Evolutionary conservation across 1,284 basidiomycete genomes (phyloP).

Genomic region (Xanthoconium separans): DNA sequence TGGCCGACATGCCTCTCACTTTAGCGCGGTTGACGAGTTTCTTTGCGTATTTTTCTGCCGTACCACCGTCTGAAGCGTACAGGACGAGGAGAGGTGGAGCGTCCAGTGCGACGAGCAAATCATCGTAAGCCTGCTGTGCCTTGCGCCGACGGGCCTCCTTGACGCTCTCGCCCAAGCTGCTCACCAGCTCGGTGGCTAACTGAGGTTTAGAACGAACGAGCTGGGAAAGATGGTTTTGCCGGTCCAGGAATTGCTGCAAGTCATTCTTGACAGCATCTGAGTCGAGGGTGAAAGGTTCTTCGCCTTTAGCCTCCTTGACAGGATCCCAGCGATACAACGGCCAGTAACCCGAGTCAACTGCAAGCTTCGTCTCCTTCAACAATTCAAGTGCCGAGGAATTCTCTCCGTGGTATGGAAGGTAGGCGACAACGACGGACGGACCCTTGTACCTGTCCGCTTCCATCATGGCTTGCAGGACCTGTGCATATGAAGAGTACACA

Average conservation of each 20-base stretch:
- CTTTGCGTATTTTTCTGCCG: conserved; percentile 95
- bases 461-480: conserved; percentile 89
- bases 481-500: conserved; percentile 93
- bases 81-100: conserved; percentile 88
- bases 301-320: conserved; percentile 67
- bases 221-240: conserved; percentile 95
- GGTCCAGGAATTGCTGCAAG: conserved; percentile 92
- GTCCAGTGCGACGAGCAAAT: conserved; percentile 83
- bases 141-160: conserved; percentile 82
- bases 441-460: conserved; percentile 93
- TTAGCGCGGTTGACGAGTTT: conserved; percentile 82
- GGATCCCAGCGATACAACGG: conserved; percentile 99
- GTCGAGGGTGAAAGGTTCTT: conserved; percentile 91
- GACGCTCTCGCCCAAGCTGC: conserved; percentile 81
- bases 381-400: conserved; percentile 82
- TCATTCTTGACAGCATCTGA: conserved; percentile 94
- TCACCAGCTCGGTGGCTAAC: conserved; percentile 82
- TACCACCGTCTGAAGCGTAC: conserved; percentile 93
- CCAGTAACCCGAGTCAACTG: conserved; percentile 97
- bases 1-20: conserved; percentile 80
- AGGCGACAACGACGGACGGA: conserved; percentile 91
- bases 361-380: conserved; percentile 95
- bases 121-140: conserved; percentile 85
- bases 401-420: conserved; percentile 86
- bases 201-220: conserved; percentile 81